Evolutionary conservation across 1,139 yeast species (phyloP).

Genomic region (Nakaseomyces bracarensis): DNA sequence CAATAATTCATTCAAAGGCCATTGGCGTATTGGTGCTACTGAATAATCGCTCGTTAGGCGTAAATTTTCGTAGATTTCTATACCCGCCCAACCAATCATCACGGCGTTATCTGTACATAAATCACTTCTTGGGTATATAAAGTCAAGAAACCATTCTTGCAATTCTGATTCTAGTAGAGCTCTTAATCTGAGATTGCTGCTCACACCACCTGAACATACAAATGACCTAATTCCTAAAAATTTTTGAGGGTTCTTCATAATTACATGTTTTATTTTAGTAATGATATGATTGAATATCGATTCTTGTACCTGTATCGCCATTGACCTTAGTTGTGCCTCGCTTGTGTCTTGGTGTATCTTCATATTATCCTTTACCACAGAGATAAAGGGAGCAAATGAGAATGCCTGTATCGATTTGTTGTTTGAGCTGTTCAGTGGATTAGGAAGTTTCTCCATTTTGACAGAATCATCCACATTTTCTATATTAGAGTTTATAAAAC

Average conservation of each 20-base stretch:
- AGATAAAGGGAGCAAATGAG: constrained; percentile 73
- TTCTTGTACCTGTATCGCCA: constrained; percentile 60
- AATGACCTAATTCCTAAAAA: constrained; percentile 45
- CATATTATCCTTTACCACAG: constrained; percentile 40
- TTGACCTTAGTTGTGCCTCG: constrained; percentile 29
- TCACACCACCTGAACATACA: constrained; percentile 92
- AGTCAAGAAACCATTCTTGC: constrained; percentile 24
- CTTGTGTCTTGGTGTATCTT: constrained; percentile 16
- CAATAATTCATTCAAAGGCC: constrained; percentile 56
- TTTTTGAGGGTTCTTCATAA: constrained; percentile 37
- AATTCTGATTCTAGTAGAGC: constrained; percentile 39
- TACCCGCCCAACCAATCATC: constrained; percentile 97
- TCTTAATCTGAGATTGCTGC: constrained; percentile 60
- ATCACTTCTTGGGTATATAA: constrained; percentile 60
- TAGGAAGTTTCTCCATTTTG: constrained; percentile 34
- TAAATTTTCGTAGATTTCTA: constrained; percentile 60
- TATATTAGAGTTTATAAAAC: constrained; percentile 38
- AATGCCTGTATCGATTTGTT: constrained; percentile 43
- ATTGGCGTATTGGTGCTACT: constrained; percentile 56
- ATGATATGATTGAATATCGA: constrained; percentile 64
- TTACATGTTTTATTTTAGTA: constrained; percentile 50
- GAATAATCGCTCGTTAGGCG: constrained; percentile 42
- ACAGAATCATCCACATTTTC: constrained; percentile 20
- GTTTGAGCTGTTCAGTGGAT: constrained; percentile 45
- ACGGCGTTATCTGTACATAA: constrained; percentile 92